Evolutionary conservation across 108 stramenopile genomes (phyloP), one percentile per base, ranked within the genome.

Genomic region (Skeletonema menzelii): DNA sequence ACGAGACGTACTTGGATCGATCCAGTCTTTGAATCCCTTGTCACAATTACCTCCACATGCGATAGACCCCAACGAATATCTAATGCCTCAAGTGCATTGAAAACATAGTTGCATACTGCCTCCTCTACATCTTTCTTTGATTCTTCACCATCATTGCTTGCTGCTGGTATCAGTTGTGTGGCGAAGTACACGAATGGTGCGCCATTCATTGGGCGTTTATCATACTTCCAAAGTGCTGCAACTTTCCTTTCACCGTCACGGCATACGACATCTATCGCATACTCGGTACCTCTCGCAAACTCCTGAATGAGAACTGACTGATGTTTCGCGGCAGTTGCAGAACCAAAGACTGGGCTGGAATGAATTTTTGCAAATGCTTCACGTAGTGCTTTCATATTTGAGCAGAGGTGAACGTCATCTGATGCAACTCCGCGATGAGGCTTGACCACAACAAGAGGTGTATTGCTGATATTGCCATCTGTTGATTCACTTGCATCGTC

Each of bases 211-310:
- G 84, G 70, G 67, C 96, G 84, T 75, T 98, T 98, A 72, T 98
- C 97, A 76, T 98, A 99, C 63, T 84, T 82, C 98, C 98, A 99
- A 17, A 99, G 70, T 8, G 97, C 98, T 27, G 93, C 92, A 42
- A 96, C 86, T 75, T 98, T 96, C 70, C 93, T 87, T 35, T 92
- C 86, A 0, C 97, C 98, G 75, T 94, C 80, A 6, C 85, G 82
- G 63, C 84, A 83, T 2, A 99, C 97, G 8, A 87, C 82, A 73
- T 99, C 98, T 5, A 98, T 75, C 10, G 96, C 97, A 71, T 92
- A 98, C 78, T 99, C 98, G 28, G 66, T 75, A 14, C 97, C 97
- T 12, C 56, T 53, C 24, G 88, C 86, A 60, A 87, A 95, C 61
- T 92, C 91, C 68, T 92, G 90, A 0, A 92, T 77, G 24, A 91